Base-by-base conservation (phyloP, 768 basidiomycete species). In the Postia placenta region DNA sequence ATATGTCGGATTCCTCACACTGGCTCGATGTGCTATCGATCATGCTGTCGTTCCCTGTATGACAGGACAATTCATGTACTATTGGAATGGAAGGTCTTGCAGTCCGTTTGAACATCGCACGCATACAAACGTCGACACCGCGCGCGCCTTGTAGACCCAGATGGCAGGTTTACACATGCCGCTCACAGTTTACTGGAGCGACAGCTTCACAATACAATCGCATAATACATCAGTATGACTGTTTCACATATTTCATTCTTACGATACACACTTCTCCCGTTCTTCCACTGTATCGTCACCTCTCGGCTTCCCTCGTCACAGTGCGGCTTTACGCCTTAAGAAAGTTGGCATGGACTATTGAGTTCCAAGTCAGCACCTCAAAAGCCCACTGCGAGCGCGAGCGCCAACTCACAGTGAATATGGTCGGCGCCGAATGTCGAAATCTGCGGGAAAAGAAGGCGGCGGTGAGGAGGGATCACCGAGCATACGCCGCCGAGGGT, bases 361-460 rank as follows among this genome's bases (percentile, higher is more conserved):
- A 50, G n/a, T n/a, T n/a, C n/a, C n/a, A n/a, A n/a, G n/a, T n/a
- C n/a, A n/a, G 56, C 45, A 12, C 63, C 22, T 54, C 53, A 51
- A 47, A 33, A 52, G 28, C 56, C 22, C 23, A 27, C 35, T 1
- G 11, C 23, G 28, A 58, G 55, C 6, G 45, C 53, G 42, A 12
- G 35, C 47, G 27, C 46, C 22, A 40, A 69, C 87, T 67, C 54
- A 90, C 90, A 97, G 45, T 84, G 85, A 55, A 98, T 74, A 60
- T 99, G 95, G 56, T 93, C 93, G 11, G 84, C 73, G 15, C 82
- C 85, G 61, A 95, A 95, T 2, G 90, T 92, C 0, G 92, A 92
- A 38, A 96, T 85, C 91, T 92, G 44, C 6, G 33, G 23, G 17
- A 5, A 9, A 17, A 38, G 4, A 15, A n/a, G 24, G 17, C 12